Evolutionary conservation across 2,329 filamentous ascomycete species (phyloP), one percentile per base, ranked within the genome.

Genomic region (Nannizziopsis barbatae): DNA sequence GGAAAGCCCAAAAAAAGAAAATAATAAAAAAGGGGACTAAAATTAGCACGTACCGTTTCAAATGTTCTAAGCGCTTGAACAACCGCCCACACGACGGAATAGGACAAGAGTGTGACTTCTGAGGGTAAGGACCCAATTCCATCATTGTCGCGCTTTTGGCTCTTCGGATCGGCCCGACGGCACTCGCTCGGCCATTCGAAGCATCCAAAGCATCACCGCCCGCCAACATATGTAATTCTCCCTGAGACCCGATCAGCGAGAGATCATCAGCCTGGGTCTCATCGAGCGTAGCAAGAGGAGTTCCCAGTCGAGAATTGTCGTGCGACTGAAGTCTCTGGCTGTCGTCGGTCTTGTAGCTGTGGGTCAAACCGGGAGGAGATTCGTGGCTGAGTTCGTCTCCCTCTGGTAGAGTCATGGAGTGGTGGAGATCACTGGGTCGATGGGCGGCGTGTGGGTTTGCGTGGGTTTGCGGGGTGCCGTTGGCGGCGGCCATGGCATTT

Each of bases 21-120:
- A 55, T 45, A 45, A 57, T 57, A 31, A 47, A 30, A 33, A 46
- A 45, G 42, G 41, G 40, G 40, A 47, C 39, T 52, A 66, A 62
- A 64, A 64, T 52, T 53, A 60, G 18, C 30, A 35, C 84, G 80
- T 86, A 94, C 87, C 90, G 83, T 79, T 98, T 98, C 63, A 98
- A 81, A 73, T 98, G 92, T 74, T 98, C 92, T 74, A 98, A 80
- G 69, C 92, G 83, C 81, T 98, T 98, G 79, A 98, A 98, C 53
- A 95, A 79, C 62, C 92, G 84, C 47, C 92, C 92, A 66, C 92
- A 98, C 48, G 90, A 93, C 22, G 92, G 92, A 61, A 98, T 98
- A n/a, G 92, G 92, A 73, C 92, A 98, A 1, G 90, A 96, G 70
- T 98, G 92, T 36, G 89, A 95, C 70, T 98, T 98, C 64, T 94